Evolutionary conservation across 306 rosid species (phyloP).

Genomic region (Quercus rubra): DNA sequence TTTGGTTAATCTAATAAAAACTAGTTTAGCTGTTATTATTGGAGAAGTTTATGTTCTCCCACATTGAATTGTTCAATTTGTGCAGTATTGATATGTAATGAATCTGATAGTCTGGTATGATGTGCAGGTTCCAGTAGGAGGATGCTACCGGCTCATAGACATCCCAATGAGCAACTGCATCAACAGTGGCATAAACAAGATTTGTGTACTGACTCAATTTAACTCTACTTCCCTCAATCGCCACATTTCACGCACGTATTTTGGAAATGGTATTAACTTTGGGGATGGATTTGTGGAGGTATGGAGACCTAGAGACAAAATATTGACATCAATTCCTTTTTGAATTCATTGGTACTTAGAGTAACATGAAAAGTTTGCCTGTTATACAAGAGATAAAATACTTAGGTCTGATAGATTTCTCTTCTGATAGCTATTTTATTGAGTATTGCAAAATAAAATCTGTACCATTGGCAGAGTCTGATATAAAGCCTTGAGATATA

Average conservation of each 20-base stretch:
- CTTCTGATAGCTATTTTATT: neutral
- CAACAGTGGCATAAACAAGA: conserved; percentile 83
- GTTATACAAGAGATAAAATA: neutral
- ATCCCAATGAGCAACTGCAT: conserved; percentile 96
- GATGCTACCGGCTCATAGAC: conserved; percentile 87
- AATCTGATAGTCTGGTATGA: neutral
- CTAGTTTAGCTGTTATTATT: neutral
- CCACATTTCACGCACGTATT: conserved; percentile 70
- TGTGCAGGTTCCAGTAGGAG: conserved; percentile 87
- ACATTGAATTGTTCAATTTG: neutral
- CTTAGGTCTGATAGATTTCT: neutral
- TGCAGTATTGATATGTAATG: neutral
- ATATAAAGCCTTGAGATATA: neutral
- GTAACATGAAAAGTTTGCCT: neutral
- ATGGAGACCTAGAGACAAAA: neutral
- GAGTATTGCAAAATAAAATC: neutral
- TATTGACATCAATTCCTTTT: neutral
- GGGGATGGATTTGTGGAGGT: conserved; percentile 97
- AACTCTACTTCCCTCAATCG: conserved; percentile 91
- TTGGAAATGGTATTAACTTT: conserved; percentile 72
- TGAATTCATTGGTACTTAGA: neutral
- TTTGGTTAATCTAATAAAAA: neutral
- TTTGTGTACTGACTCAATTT: conserved; percentile 74
- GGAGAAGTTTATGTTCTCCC: neutral
- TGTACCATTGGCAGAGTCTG: neutral